Evolutionary conservation across 2,329 filamentous ascomycete genomes (phyloP).

Genomic region (Leptographium wingfieldii): DNA sequence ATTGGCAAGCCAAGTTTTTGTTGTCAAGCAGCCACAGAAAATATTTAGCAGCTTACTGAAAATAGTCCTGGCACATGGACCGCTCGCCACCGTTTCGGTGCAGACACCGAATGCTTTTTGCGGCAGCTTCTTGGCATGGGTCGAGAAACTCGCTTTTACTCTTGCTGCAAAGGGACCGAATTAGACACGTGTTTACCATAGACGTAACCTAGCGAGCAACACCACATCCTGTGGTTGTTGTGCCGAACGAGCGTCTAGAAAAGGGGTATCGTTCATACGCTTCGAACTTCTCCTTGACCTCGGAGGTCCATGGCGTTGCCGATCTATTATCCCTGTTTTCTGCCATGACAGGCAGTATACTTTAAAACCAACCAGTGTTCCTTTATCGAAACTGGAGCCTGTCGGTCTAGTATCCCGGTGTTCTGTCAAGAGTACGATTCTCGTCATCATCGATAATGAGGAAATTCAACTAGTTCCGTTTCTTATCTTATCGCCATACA

Average conservation of each 20-base stretch:
- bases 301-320: constrained; percentile 37
- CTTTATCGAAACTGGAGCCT: no score
- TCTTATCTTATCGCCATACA: neutral
- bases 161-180: constrained; percentile 46
- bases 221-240: neutral
- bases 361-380: neutral
- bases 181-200: neutral
- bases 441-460: neutral
- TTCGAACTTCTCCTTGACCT: constrained; percentile 52
- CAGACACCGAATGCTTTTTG: constrained; percentile 74
- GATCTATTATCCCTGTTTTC: neutral
- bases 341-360: neutral
- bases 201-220: neutral
- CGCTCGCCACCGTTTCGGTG: constrained; percentile 78
- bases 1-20: no score
- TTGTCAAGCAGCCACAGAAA: neutral
- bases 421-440: neutral
- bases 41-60: constrained; percentile 50
- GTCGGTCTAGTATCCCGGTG: neutral
- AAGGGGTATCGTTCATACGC: constrained; percentile 30
- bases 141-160: constrained; percentile 82
- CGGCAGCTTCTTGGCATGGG: constrained; percentile 86
- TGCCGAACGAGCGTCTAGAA: neutral
- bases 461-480: neutral
- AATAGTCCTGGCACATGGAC: constrained; percentile 88